Base-by-base conservation (phyloP, 2,329 filamentous ascomycete species). In the Colletotrichum tropicicola region DNA sequence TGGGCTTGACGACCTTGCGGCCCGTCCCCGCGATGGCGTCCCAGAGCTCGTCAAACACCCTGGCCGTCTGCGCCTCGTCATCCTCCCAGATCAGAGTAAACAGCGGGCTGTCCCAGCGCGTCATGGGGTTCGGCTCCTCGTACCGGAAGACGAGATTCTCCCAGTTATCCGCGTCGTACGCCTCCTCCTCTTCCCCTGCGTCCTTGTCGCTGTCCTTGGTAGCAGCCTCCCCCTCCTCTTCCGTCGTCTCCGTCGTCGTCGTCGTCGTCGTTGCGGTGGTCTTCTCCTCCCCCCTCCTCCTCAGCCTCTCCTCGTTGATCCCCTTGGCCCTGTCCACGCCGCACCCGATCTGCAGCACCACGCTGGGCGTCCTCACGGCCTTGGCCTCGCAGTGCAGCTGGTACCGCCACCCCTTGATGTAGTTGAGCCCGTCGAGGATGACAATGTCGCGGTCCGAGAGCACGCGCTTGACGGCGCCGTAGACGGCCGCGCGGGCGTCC, bases 331-430 rank as follows among this genome's bases (percentile, higher is more conserved):
- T 76, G n/a, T 88, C 86, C 4, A 80, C 76, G 9, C 80, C 73
- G 67, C 85, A 87, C 0, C 88, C 88, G 45, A 91, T 81, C 76
- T 90, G 88, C 68, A 96, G 81, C 60, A 96, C 88, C 72, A 91
- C 94, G 77, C 87, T 91, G 3, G 91, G 87, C 4, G 92, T 96
- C 68, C 89, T 82, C 57, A 92, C 80, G 49, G 92, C 92, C 78
- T 96, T 96, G 37, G 92, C 89, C 78, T 96, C 92, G 80, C 92
- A 95, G 76, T 91, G 91, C 21, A 97, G 82, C 81, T 97, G 92
- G 75, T 97, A 97, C 51, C 93, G 85, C 87, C 92, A 96, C 37
- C 92, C 93, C 77, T 96, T 96, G 80, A 97, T 97, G 78, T 96
- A 97, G 78, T 96, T 96, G 65, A 92, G 80, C 1, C 90, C 89